Evolutionary conservation across 2,329 filamentous ascomycete species (phyloP).

Genomic region (Fusarium sterilihyphosum): DNA sequence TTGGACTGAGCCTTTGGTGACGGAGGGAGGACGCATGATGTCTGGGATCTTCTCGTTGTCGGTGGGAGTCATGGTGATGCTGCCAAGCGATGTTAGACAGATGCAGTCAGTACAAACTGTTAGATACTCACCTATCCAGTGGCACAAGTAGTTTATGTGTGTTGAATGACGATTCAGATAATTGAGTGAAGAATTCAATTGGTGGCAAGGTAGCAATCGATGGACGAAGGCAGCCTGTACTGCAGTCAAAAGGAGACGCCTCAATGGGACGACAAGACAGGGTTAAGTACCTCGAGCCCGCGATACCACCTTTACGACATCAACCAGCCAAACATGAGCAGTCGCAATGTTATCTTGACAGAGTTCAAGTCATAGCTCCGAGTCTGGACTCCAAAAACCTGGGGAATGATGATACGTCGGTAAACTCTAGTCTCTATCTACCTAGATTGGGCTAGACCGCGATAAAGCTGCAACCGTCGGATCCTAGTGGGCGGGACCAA

Average conservation of each 20-base stretch:
- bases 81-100: neutral
- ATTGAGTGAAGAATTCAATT: neutral
- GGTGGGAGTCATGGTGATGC: neutral
- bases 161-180: neutral
- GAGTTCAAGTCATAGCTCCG: neutral
- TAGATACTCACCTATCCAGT: neutral
- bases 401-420: constrained; percentile 4
- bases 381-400: neutral
- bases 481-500: neutral
- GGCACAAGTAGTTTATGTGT: rapidly evolving
- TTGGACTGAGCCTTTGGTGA: neutral
- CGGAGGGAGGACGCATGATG: neutral
- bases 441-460: neutral
- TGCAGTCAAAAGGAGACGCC: neutral
- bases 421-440: neutral
- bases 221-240: neutral
- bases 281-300: neutral
- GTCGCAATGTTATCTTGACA: neutral
- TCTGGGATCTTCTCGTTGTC: neutral
- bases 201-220: neutral
- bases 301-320: neutral
- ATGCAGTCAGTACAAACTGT: neutral
- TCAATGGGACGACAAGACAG: neutral
- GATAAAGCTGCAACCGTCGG: constrained; percentile 22
- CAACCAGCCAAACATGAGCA: neutral